A percentile compares a stretch with the other conserved stretches of the same genome.
Evolutionary conservation across 169 alveolate genomes (phyloP).

Genomic region (Plasmodium inui): DNA sequence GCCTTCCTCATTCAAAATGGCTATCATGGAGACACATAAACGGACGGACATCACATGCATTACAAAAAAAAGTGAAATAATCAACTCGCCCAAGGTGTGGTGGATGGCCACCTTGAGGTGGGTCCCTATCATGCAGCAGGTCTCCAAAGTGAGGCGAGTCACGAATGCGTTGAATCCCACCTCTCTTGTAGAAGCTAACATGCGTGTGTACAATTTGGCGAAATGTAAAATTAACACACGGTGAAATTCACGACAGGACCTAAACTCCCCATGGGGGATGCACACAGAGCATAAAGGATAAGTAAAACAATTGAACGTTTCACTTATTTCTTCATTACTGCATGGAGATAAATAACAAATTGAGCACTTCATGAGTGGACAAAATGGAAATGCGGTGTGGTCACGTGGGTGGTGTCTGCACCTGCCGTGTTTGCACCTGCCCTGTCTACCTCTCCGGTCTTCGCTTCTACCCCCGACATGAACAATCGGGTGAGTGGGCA

Average conservation of each 20-base stretch:
- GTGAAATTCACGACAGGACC: not conserved
- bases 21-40: not conserved
- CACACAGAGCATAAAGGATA: not conserved
- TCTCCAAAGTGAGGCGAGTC: not conserved
- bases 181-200: not conserved
- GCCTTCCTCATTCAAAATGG: not conserved
- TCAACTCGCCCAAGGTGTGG: not conserved
- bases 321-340: not conserved
- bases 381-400: not conserved
- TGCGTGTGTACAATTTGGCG: not conserved
- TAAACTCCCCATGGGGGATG: not conserved
- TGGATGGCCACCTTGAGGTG: no score
- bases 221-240: not conserved
- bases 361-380: not conserved
- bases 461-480: not conserved
- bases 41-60: constrained; percentile 20
- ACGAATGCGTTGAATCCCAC: not conserved
- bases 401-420: not conserved
- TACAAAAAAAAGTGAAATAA: constrained; percentile 3
- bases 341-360: not conserved
- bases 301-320: not conserved
- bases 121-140: no score
- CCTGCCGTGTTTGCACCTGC: not conserved
- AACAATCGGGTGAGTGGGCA: not conserved
- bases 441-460: not conserved